Percentiles rank a stretch among this genome's conserved stretches.
These are phyloP conservation scores for Oryza nivara DNA, from an alignment of 176 grass and related monocot genomes.

Conservation along the genomic window DNA sequence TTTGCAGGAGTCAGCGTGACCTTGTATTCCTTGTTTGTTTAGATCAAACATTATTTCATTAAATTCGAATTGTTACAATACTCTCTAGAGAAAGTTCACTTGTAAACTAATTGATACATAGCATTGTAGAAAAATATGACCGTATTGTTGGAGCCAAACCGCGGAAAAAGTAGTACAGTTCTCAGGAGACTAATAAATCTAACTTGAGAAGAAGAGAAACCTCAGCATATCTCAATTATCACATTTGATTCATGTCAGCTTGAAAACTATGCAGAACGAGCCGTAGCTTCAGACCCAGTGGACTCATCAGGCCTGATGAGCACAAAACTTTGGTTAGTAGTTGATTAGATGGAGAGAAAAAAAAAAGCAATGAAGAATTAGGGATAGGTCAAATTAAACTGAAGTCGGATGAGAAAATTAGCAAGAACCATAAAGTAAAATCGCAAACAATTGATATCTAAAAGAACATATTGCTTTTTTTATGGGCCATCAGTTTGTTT, in stretches of 20 bases:
- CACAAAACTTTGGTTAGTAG: slow-evolving; percentile 23
- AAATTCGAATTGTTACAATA: neutral
- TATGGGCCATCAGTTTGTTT: neutral
- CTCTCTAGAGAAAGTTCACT: neutral
- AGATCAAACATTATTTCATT: slow-evolving; percentile 1
- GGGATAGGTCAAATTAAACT: neutral
- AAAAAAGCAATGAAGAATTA: slow-evolving; percentile 6
- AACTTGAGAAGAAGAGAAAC: neutral
- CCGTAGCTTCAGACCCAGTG: slow-evolving; percentile 13
- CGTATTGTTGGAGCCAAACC: neutral
- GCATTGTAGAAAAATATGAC: neutral
- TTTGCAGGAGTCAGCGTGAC: neutral
- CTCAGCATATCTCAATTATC: neutral
- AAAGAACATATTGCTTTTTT: neutral
- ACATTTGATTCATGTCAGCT: slow-evolving; percentile 1
- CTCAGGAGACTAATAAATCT: neutral
- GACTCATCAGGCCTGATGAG: slow-evolving; percentile 28
- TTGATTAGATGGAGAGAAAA: neutral
- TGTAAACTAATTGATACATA: neutral
- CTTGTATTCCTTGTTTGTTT: neutral
- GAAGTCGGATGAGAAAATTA: neutral
- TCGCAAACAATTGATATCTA: neutral
- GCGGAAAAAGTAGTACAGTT: neutral
- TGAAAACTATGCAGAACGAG: slow-evolving; percentile 21
- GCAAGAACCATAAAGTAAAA: neutral